Evolutionary conservation across 169 alveolate species (phyloP).

Genomic region (Plasmodium knowlesi): DNA sequence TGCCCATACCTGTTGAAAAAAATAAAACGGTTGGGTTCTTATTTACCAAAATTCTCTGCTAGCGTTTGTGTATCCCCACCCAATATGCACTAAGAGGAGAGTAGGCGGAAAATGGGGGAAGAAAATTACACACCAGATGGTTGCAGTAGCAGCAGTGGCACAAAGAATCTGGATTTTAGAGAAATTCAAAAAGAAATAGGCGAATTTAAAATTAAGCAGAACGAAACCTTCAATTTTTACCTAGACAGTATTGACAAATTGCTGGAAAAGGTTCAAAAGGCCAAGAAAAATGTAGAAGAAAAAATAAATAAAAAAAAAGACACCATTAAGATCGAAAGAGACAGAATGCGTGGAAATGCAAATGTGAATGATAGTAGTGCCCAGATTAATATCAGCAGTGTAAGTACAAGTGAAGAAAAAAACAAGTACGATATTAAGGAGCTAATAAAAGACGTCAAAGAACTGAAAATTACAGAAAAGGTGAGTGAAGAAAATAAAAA

Average conservation of each 20-base stretch:
- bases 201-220: conserved; percentile 51
- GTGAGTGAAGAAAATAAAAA: conserved; percentile 53
- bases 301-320: conserved; percentile 11
- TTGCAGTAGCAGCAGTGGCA: neutral
- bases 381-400: neutral
- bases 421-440: conserved; percentile 10
- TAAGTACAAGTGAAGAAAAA: neutral
- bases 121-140: conserved; percentile 27
- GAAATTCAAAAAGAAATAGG: conserved; percentile 45
- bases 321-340: neutral
- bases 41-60: neutral
- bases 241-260: conserved; percentile 29
- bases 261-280: conserved; percentile 50
- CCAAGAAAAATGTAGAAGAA: conserved; percentile 49
- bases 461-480: conserved; percentile 17
- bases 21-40: neutral
- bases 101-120: conserved; percentile 23
- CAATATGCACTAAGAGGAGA: neutral
- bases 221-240: conserved; percentile 46
- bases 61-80: neutral
- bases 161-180: conserved; percentile 14
- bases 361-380: neutral
- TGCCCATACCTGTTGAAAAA: neutral
- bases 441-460: conserved; percentile 34
- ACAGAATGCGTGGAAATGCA: neutral